Evolutionary conservation across 2,329 filamentous ascomycete genomes (phyloP), one percentile per base, ranked within the genome.

Genomic region (Elsinoe batatas): DNA sequence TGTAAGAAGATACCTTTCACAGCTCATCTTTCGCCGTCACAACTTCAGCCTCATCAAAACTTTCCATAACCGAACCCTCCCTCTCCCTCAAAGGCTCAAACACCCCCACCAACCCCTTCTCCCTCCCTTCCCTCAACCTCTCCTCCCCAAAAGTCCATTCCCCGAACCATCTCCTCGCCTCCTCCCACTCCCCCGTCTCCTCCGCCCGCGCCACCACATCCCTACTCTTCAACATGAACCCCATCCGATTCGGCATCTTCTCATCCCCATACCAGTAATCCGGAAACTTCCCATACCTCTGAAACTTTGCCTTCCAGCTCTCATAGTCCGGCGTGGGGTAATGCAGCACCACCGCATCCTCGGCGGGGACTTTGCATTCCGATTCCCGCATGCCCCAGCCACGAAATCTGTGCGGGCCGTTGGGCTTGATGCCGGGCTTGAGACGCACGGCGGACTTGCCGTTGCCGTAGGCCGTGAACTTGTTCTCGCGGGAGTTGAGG

Each of bases 261-360:
- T 44, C 40, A 44, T 44, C 40, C 7, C 40, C 40, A 26, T 44
- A 44, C 40, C 40, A 44, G 7, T 44, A 44, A 44, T 44, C 40
- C 12, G 18, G 12, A 17, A 44, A 44, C 18, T 44, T 44, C 6
- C 40, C 40, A 44, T 44, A 44, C 11, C 13, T 18, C 40, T 44
- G 40, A 26, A 44, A 44, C 40, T 44, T 44, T 13, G 18, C 7
- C 40, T 44, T 44, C 40, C 40, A 44, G 20, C 40, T 44, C 40
- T 44, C 40, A 44, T 30, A 44, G 40, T 44, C 40, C 18, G 40
- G 40, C 18, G 17, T 44, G 11, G 40, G 40, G 18, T 44, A 44
- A n/a, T 44, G 40, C 20, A 44, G 40, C 20, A 44, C 12, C 18
- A 44, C 40, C 10, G 40, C 40, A 1, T 44, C 8, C 18, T 44